Evolutionary conservation across 1,139 yeast genomes (phyloP).

Genomic region (Pichia sp.): DNA sequence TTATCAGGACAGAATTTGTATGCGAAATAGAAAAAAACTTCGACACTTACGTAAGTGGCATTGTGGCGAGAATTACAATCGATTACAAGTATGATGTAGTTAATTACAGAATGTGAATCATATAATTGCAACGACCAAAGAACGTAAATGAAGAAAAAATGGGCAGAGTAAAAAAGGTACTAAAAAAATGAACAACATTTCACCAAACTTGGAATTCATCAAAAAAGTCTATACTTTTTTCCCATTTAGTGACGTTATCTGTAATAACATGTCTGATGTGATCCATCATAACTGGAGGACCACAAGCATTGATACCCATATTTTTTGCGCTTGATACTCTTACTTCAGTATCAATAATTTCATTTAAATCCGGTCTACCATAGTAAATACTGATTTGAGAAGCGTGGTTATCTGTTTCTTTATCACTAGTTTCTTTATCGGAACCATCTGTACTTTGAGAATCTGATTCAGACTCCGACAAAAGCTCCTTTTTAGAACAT

Average conservation of each 20-base stretch:
- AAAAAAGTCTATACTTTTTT: constrained; percentile 24
- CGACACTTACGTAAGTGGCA: background rate
- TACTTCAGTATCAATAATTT: constrained; percentile 35
- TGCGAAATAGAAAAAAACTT: background rate
- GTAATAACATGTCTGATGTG: constrained; percentile 27
- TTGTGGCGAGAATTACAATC: too few species aligned
- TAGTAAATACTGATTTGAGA: background rate
- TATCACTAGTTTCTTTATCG: background rate
- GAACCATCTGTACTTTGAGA: background rate
- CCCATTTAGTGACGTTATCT: constrained; percentile 11
- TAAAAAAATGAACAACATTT: background rate
- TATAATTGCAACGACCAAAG: background rate
- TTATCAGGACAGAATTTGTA: too few species aligned
- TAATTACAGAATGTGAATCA: too few species aligned
- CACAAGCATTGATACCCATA: constrained; percentile 41
- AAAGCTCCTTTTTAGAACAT: background rate
- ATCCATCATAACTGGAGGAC: constrained; percentile 45
- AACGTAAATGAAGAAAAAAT: too few species aligned
- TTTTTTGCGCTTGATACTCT: constrained; percentile 35
- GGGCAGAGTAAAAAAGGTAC: background rate
- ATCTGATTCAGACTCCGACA: constrained; percentile 1
- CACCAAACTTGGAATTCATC: constrained; percentile 26
- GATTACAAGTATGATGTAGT: too few species aligned
- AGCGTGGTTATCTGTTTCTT: background rate
- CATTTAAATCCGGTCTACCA: constrained; percentile 38